Conservation (phyloP, 768 basidiomycete species). For the Lactarius deliciosus region DNA sequence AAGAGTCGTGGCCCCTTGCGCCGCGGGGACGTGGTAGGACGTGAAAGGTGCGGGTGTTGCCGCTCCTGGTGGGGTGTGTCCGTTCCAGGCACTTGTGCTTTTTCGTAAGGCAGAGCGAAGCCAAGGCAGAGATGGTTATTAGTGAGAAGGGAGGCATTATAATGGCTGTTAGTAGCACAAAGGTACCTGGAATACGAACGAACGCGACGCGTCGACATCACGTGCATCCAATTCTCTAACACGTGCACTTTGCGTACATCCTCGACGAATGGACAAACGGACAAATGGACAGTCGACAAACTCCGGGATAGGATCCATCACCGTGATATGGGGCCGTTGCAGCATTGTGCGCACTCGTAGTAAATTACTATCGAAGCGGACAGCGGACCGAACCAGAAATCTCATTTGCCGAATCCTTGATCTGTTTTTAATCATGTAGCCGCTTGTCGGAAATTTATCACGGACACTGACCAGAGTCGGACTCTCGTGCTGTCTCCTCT, state of each 20-base stretch:
- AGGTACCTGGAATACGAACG: too few relatives aligned
- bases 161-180: background rate
- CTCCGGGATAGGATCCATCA: background rate
- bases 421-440: background rate
- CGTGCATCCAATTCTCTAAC: background rate
- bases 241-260: background rate
- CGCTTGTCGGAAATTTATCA: background rate
- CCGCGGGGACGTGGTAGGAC: constrained; percentile 77
- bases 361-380: background rate
- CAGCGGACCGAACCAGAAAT: background rate
- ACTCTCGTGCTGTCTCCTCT: background rate
- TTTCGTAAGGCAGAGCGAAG: constrained; percentile 2
- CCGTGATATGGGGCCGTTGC: background rate
- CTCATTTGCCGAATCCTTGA: background rate
- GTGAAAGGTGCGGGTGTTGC: constrained; percentile 49
- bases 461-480: background rate
- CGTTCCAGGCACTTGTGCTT: constrained; percentile 59
- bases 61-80: constrained; percentile 53
- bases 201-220: background rate
- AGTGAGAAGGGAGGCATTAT: background rate
- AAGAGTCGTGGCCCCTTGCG: constrained; percentile 67
- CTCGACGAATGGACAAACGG: too few relatives aligned
- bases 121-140: background rate
- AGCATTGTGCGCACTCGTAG: background rate
- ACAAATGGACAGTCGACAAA: too few relatives aligned